phyloP scores from a whole-genome alignment of 345 rosid genomes.

The Euphorbia peplus region DNA sequence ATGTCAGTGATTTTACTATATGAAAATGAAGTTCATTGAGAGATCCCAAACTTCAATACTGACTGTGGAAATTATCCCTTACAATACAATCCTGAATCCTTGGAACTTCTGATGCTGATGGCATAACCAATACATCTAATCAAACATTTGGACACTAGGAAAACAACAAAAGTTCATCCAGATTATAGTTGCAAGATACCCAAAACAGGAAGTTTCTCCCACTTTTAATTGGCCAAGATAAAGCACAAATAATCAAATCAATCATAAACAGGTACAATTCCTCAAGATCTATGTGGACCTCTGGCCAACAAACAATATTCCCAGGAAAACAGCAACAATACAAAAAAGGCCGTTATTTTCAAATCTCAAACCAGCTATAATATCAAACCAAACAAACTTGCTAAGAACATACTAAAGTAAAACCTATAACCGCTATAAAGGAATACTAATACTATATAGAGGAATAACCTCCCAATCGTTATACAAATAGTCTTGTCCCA shows the following conservation, averaged over 20 bases:
- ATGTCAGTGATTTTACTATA: too few species aligned
- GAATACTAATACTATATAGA: too few species aligned
- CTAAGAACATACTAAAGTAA: neutral
- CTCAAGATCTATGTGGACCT: neutral
- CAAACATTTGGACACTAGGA: slow-evolving; percentile 1
- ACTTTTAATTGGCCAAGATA: neutral
- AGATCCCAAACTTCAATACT: too few species aligned
- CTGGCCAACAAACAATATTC: neutral
- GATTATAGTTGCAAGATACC: neutral
- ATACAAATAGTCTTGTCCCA: too few species aligned
- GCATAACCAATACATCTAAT: slow-evolving; percentile 1
- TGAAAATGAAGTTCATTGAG: too few species aligned
- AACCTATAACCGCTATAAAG: too few species aligned
- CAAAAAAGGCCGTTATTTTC: neutral
- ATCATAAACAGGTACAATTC: neutral
- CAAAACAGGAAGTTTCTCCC: neutral
- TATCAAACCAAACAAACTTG: slow-evolving; percentile 4
- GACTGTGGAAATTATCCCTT: too few species aligned
- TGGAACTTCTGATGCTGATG: neutral
- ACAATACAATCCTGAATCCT: too few species aligned
- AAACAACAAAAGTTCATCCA: slow-evolving; percentile 4
- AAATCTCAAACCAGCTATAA: neutral
- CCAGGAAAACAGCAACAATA: neutral
- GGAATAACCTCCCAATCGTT: too few species aligned
- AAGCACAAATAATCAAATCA: neutral